These are phyloP conservation scores for Chalara sp. DNA, from an alignment of 2,329 filamentous ascomycete species.

Conservation along the genomic window DNA sequence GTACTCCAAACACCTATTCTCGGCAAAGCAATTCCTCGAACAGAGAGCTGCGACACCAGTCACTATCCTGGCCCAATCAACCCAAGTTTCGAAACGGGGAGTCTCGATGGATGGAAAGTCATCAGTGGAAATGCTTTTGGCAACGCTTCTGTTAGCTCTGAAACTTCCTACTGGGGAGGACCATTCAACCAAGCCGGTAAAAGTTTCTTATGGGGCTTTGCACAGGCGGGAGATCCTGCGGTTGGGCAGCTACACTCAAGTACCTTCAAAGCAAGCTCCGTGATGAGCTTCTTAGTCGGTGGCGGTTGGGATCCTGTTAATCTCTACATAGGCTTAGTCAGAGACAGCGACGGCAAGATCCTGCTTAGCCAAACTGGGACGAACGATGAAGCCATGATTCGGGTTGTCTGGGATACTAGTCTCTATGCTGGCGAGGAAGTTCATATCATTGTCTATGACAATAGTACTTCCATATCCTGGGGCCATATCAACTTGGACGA, in stretches of 20 bases:
- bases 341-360: conserved; percentile 18
- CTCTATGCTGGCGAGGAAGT: conserved; percentile 20
- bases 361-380: conserved; percentile 25
- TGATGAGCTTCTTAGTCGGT: conserved; percentile 26
- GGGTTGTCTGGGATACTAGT: conserved; percentile 27
- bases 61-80: conserved; percentile 11
- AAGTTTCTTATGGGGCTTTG: conserved; percentile 21
- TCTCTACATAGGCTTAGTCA: conserved; percentile 25
- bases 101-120: conserved; percentile 23
- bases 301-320: conserved; percentile 26
- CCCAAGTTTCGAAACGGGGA: conserved; percentile 22
- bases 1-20: neutral
- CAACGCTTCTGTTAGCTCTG: conserved; percentile 16
- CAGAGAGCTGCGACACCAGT: conserved; percentile 1
- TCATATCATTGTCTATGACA: conserved; percentile 18
- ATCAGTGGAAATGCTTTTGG: conserved; percentile 22
- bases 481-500: conserved; percentile 28
- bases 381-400: conserved; percentile 26
- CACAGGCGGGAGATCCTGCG: conserved; percentile 21
- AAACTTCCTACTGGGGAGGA: conserved; percentile 22
- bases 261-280: conserved; percentile 23
- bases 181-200: conserved; percentile 22
- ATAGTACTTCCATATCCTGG: conserved; percentile 10
- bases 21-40: neutral
- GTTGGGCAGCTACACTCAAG: conserved; percentile 23